A percentile compares a stretch with the other conserved stretches of the same genome.
Conservation (phyloP, 2,329 filamentous ascomycete genomes). For the Xylariaceae sp. region DNA sequence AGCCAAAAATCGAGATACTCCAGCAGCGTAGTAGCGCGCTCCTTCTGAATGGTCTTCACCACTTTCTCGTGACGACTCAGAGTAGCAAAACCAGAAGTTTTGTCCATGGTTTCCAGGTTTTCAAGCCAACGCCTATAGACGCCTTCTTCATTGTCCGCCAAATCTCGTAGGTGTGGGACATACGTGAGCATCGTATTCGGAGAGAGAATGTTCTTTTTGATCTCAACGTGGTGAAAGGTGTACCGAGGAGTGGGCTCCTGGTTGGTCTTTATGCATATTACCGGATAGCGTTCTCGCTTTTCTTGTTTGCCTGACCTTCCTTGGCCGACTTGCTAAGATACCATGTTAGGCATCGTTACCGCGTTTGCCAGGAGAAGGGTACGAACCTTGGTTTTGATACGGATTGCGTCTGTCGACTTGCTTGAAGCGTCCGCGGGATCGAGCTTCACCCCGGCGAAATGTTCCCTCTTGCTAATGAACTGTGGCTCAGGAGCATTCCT, state of each 20-base stretch:
- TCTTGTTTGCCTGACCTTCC: slow-evolving; percentile 51
- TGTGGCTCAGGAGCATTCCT: slow-evolving; percentile 48
- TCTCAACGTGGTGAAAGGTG: slow-evolving; percentile 65
- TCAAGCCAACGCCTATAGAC: slow-evolving; percentile 64
- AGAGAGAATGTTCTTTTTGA: slow-evolving; percentile 64
- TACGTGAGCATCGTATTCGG: slow-evolving; percentile 67
- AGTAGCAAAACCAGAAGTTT: slow-evolving; percentile 63
- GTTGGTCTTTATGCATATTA: slow-evolving; percentile 57
- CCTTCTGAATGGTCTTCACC: slow-evolving; percentile 55
- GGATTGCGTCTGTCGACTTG: slow-evolving; percentile 51
- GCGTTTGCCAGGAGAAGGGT: background rate
- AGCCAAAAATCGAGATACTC: slow-evolving; percentile 64
- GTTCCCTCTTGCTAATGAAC: slow-evolving; percentile 52
- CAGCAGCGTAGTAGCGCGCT: slow-evolving; percentile 58
- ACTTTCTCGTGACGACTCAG: slow-evolving; percentile 60
- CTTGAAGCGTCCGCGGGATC: slow-evolving; percentile 39
- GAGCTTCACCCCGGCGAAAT: slow-evolving; percentile 54
- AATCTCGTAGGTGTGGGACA: slow-evolving; percentile 64
- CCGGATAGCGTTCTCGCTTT: slow-evolving; percentile 50
- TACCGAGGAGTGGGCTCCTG: slow-evolving; percentile 63
- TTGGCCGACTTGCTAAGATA: slow-evolving; percentile 50
- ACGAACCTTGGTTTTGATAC: slow-evolving; percentile 59
- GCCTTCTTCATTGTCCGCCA: slow-evolving; percentile 62
- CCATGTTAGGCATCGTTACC: slow-evolving; percentile 27
- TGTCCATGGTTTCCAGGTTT: slow-evolving; percentile 64